Percentiles rank a stretch among this genome's conserved stretches.
These are phyloP conservation scores for Aegilops speltoides DNA, from an alignment of 176 grass and related monocot species.

Conservation along the genomic window DNA sequence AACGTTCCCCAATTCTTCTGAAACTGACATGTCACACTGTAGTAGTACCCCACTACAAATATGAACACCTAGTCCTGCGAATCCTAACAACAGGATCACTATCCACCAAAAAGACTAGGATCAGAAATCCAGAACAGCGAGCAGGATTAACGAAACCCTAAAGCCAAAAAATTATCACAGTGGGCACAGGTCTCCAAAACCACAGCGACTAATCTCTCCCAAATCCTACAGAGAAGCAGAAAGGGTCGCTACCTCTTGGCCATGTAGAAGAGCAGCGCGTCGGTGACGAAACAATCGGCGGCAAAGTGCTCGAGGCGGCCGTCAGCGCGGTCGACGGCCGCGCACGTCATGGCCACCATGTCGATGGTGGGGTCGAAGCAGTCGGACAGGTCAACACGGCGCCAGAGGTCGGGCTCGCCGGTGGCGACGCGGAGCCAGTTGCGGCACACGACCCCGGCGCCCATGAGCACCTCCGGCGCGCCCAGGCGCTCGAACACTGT, in stretches of 20 bases:
- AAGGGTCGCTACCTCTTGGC: background rate
- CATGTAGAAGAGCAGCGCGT: constrained; percentile 13
- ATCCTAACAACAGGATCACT: background rate
- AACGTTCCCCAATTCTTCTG: background rate
- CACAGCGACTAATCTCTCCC: background rate
- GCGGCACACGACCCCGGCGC: constrained; percentile 22
- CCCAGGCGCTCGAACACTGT: constrained; percentile 22
- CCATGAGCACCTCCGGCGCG: constrained; percentile 6
- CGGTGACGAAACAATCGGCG: constrained; percentile 19
- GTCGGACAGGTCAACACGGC: constrained; percentile 23
- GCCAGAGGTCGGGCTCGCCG: constrained; percentile 24
- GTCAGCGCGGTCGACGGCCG: constrained; percentile 5
- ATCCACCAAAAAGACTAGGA: background rate
- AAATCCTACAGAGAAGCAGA: background rate
- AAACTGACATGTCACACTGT: background rate
- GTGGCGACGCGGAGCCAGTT: constrained; percentile 25
- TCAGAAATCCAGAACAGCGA: background rate
- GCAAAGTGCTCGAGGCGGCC: constrained; percentile 13
- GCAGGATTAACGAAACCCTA: background rate
- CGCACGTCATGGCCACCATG: constrained; percentile 21
- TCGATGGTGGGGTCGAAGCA: constrained; percentile 35
- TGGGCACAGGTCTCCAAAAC: background rate
- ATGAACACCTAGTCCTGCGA: background rate
- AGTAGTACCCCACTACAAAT: background rate
- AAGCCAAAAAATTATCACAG: background rate